Conservation (phyloP, 1,284 basidiomycete species). For the Leccinum pachyderme region DNA sequence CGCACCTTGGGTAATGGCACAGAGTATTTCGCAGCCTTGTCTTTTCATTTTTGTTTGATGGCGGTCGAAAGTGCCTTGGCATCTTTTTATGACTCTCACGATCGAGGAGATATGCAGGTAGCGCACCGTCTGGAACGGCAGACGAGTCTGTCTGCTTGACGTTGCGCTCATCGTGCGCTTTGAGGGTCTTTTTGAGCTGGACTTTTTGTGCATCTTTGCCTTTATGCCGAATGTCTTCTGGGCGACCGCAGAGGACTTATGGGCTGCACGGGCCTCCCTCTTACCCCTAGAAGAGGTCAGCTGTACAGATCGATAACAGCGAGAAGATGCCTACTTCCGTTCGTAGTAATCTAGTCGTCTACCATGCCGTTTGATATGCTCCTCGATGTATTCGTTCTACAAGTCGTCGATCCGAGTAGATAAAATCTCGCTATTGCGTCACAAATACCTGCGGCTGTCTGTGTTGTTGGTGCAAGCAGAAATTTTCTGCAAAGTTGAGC, state of each 20-base stretch:
- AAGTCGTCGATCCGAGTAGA: constrained; percentile 14
- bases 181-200: constrained; percentile 98
- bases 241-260: constrained; percentile 83
- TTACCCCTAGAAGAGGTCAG: constrained; percentile 69
- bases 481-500: constrained; percentile 6
- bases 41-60: constrained; percentile 98
- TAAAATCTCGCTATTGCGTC: neutral
- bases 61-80: constrained; percentile 97
- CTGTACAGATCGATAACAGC: constrained; percentile 3
- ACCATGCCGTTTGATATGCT: constrained; percentile 86
- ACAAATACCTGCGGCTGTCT: constrained; percentile 65
- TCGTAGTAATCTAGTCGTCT: constrained; percentile 84
- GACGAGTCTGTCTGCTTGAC: constrained; percentile 90
- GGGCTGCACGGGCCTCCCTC: constrained; percentile 87
- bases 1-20: constrained; percentile 97
- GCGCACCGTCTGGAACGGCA: constrained; percentile 81
- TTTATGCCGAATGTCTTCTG: constrained; percentile 97
- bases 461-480: constrained; percentile 19
- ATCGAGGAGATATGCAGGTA: constrained; percentile 95
- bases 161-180: constrained; percentile 98
- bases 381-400: constrained; percentile 90
- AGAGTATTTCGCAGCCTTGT: constrained; percentile 97
- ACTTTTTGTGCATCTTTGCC: constrained; percentile 99
- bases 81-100: constrained; percentile 96
- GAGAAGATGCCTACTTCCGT: constrained; percentile 58